Conservation (phyloP, 106 monocot species). For the Acorus calamus region DNA sequence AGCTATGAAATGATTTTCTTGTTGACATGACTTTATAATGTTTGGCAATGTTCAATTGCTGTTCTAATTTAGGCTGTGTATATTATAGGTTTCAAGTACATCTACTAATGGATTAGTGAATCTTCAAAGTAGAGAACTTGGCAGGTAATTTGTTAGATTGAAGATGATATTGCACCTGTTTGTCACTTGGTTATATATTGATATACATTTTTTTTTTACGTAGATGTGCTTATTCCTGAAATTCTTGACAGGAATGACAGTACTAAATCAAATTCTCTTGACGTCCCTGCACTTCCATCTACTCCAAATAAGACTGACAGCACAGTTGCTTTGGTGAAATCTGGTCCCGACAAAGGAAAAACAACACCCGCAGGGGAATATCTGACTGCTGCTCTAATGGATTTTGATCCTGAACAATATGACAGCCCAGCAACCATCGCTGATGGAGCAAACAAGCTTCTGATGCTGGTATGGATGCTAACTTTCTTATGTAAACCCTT, state of each 20-base stretch:
- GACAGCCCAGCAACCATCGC: slow-evolving; percentile 83
- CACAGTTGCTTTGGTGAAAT: slow-evolving; percentile 70
- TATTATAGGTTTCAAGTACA: slow-evolving; percentile 65
- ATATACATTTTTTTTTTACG: neutral
- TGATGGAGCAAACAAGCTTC: slow-evolving; percentile 97
- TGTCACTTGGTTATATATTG: neutral
- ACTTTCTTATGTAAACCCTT: no score
- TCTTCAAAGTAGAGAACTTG: slow-evolving; percentile 28
- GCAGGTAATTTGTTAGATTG: slow-evolving; percentile 36
- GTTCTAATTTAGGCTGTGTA: neutral
- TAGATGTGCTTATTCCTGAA: slow-evolving; percentile 1
- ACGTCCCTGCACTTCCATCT: slow-evolving; percentile 28
- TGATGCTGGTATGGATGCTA: slow-evolving; percentile 69
- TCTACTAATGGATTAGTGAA: slow-evolving; percentile 22
- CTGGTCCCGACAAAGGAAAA: slow-evolving; percentile 64
- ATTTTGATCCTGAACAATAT: slow-evolving; percentile 94
- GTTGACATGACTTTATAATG: neutral
- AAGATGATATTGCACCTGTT: neutral
- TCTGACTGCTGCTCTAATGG: slow-evolving; percentile 74
- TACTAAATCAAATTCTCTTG: slow-evolving; percentile 25
- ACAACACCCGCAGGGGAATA: slow-evolving; percentile 97
- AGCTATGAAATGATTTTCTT: no score
- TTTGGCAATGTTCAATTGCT: neutral
- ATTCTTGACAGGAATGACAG: slow-evolving; percentile 37
- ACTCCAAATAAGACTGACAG: slow-evolving; percentile 33